Base-by-base conservation (phyloP, 805 yeast species). In the Candida lessepsii region DNA sequence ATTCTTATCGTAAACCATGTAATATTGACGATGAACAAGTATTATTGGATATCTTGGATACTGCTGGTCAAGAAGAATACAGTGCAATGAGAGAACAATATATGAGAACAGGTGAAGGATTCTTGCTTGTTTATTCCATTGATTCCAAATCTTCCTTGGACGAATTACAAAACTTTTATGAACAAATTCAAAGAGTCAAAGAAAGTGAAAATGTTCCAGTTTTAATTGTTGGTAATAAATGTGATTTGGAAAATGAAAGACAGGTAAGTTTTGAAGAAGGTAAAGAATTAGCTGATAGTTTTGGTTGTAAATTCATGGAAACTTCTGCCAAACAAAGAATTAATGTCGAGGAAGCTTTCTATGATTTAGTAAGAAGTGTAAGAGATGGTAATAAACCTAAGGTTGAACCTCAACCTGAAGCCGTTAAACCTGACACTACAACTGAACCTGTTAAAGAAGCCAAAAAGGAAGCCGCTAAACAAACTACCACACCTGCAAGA, bases 31-130 rank as follows among this genome's bases (percentile, higher is more conserved):
- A 78, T 44, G 86, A 83, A 57, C 84, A 80, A 26, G 81, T 86
- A 1, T 72, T 86, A 17, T 52, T 76, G 50, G 99, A 93, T 61
- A 89, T 93, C 29, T 76, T 93, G 56, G 99, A 93, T 63, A 93
- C 99, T 15, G 99, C 99, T 2, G 99, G 99, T 29, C 97, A 90
- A 71, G 98, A 91, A 63, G 97, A 90, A 65, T 90, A 90, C 62
- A 79, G 88, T 40, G 96, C 96, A 14, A 70, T 70, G 75, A 56
- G 75, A 41, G 98, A 91, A 59, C 93, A 88, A 61, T 90, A 90
- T 63, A 90, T 90, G 95, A 78, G 95, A 46, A 87, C 96, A 2
- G 97, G 97, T 31, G 96, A 90, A 63, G 98, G 97, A 11, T 90
- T 90, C 54, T 66, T 90, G 41, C 69, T 90, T 37, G 97, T 89